Conservation (phyloP, 257 asterid genomes). For the Prunella vulgaris region DNA sequence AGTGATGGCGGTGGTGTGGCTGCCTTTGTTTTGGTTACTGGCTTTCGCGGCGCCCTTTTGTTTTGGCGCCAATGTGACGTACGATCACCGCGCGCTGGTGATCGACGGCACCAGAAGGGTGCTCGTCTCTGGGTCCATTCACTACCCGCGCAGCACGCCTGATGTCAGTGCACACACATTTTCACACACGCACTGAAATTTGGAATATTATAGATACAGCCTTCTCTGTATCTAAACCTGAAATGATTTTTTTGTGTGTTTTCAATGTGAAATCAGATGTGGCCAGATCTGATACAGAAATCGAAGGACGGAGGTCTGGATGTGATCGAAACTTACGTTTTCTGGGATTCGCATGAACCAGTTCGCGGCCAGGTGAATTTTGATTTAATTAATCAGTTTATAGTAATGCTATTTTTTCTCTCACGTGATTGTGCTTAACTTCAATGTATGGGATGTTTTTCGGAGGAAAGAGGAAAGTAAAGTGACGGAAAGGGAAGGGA, state of each 20-base stretch:
- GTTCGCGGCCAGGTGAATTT: conserved; percentile 63
- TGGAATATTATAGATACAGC: not conserved
- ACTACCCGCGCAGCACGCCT: conserved; percentile 82
- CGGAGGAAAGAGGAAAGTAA: conserved; percentile 11
- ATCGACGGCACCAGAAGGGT: conserved; percentile 56
- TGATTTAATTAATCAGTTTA: not conserved
- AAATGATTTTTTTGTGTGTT: not conserved
- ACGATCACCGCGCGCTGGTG: conserved; percentile 69
- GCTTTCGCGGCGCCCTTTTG: conserved; percentile 34
- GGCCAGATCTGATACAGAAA: conserved; percentile 84
- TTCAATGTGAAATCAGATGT: conserved; percentile 47
- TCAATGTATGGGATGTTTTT: conserved; percentile 16
- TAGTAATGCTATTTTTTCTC: not conserved
- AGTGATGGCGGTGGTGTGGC: conserved; percentile 16
- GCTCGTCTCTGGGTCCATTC: conserved; percentile 68
- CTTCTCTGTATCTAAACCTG: conserved; percentile 21
- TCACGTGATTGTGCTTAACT: conserved; percentile 26
- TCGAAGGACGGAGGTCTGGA: conserved; percentile 88
- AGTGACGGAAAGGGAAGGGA: not conserved
- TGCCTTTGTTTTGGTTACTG: conserved; percentile 24
- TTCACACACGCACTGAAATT: conserved; percentile 1
- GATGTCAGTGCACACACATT: conserved; percentile 36
- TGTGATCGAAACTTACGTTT: conserved; percentile 68
- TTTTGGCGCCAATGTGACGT: conserved; percentile 58
- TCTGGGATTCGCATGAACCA: conserved; percentile 89